Evolutionary conservation across 306 rosid species (phyloP), one percentile per base, ranked within the genome.

Genomic region (Vigna unguiculata): DNA sequence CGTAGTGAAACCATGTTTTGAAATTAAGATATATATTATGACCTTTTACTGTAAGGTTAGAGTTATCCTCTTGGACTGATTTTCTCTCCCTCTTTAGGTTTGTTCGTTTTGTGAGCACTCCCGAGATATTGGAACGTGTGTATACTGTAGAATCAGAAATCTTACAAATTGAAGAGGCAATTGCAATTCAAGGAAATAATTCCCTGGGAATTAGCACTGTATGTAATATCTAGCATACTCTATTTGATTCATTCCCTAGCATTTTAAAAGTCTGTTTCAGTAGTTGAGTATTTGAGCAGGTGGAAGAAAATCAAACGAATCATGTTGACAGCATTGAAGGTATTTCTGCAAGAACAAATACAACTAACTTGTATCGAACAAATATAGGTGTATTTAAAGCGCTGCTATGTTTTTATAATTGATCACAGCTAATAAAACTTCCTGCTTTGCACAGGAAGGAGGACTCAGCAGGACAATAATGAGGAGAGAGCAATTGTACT

Each of bases 91-190:
- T 79, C n/a, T 86, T 51, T 76, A 96, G 99, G 85, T 96, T 96
- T 87, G 98, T 96, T 54, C 98, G 99, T 72, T 96, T 96, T 81
- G 98, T 96, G 81, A 91, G 88, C 83, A 92, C 96, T 69, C 99
- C 98, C 4, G 98, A 96, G 88, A 84, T 96, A 71, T 80, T 96
- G 89, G 99, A 96, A 84, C 89, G 99, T 25, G 98, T 91, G 76
- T 91, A 88, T 83, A 87, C 89, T 64, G 57, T 77, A 75, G 99
- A 96, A 83, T 87, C 96, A 24, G 99, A 96, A 89, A 92, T 92
- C 77, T 80, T 85, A 72, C 98, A 96, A 86, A 96, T 96, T 71
- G 98, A 91, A 79, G 97, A 96, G 89, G 98, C 99, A 62, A 92
- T 91, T 78, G 81, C 87, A 20, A 88, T 92, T 87, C 99, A 96